Evolutionary conservation across 225 moss, liverwort and hornwort genomes (phyloP), one percentile per base, ranked within the genome.

Genomic region (Polytrichum formosum): DNA sequence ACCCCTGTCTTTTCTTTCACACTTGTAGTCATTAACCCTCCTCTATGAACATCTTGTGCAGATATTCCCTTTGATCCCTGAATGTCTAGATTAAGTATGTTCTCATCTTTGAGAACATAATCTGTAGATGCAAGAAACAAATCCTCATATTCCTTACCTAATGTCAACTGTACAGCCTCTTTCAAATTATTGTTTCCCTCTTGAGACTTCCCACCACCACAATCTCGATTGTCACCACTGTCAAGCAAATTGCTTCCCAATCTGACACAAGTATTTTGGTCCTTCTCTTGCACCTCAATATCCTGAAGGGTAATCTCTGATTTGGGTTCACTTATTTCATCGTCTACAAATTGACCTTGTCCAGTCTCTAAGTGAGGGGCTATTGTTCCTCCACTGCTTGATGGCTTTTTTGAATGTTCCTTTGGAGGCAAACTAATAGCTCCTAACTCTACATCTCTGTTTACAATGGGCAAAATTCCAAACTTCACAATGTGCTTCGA

Each of bases 161-260:
- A 65, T 59, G 72, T 74, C 56, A 64, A 68, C 55, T 35, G 69
- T 22, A 66, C 54, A 59, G 59, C 71, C 67, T 72, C 78, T 68
- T 63, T 72, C 69, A 71, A 35, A 61, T 21, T 33, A 78, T 55
- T 27, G 22, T 61, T 70, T 61, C 66, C 72, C 67, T 53, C 61
- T 25, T 54, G 22, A 61, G 28, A 70, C 65, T 69, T 46, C 55
- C 95, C 95, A 73, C 96, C 96, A 65, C 93, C 96, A 80, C 87
- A 90, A 79, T 96, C 91, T 68, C 95, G 95, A 84, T 88, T 83
- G 88, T 96, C 96, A 29, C 96, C 91, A 72, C 66, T 76, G 80
- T 78, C 79, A 78, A 78, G 76, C 67, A 85, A 72, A 59, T 31
- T 74, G 61, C 59, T 64, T 73, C 66, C 65, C 77, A 74, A 72